Evolutionary conservation across 176 grass and related monocot genomes (phyloP), one percentile per base, ranked within the genome.

Genomic region (Hordeum vulgare): DNA sequence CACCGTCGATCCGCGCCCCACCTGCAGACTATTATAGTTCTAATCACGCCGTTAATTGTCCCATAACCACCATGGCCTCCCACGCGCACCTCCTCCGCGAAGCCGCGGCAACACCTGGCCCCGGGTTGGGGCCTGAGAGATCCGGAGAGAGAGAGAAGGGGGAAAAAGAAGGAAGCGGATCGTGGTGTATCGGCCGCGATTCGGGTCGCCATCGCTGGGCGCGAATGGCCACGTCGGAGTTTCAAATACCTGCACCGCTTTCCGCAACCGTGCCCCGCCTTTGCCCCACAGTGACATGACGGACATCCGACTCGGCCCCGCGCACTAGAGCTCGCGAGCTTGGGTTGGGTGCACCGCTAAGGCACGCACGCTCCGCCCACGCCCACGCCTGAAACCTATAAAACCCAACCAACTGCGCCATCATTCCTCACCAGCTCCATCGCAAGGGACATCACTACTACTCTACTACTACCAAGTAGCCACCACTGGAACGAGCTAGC

Each of bases 141-240:
- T 29, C 42, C 18, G 9, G 31, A 33, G 42, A 28, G 13, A 27
- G 44, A 5, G 4, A 45, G 7, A 15, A 51, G 3, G n/a, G n/a
- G n/a, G n/a, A 33, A 33, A 33, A 33, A 7, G 7, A 51, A 2
- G 14, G 15, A 18, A 51, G 15, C 47, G 1, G 47, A 51, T 51
- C 47, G 2, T 51, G 47, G 47, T 51, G 47, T 51, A 51, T 51
- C 47, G 15, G 47, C 47, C 15, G 1, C 47, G 47, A 14, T 72
- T 14, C 12, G 71, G 44, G 27, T 74, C 71, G 71, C 71, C 44
- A 27, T 74, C 71, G 45, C 47, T 6, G 41, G 15, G 41, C 12
- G 34, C 45, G 8, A 82, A 79, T 90, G 88, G 88, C 80, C 88
- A 86, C 88, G 80, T 80, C 84, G 75, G 77, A 80, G 82, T 59